Evolutionary conservation across 257 asterid species (phyloP).

Genomic region (Solanum bukasovii): DNA sequence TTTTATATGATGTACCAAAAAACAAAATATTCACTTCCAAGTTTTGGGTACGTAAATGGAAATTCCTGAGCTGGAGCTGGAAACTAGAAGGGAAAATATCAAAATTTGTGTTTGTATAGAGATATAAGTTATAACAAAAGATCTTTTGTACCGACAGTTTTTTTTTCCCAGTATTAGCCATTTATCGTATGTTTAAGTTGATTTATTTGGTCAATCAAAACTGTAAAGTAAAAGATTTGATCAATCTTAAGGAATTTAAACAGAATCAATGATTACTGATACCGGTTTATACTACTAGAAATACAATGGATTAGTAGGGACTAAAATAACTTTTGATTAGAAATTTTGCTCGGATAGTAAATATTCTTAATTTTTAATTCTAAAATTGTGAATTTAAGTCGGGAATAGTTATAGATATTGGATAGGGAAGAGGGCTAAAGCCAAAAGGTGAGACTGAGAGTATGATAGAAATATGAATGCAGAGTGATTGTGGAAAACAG

Average conservation of each 20-base stretch:
- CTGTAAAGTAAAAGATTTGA: not conserved
- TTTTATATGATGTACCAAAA: not conserved
- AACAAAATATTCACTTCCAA: not conserved
- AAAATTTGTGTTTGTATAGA: not conserved
- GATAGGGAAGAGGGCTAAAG: not conserved
- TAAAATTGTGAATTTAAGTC: not conserved
- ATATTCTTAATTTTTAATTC: too few species aligned
- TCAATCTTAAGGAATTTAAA: not conserved
- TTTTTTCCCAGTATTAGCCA: not conserved
- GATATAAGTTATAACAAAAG: not conserved
- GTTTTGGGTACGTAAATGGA: not conserved
- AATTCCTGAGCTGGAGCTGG: not conserved
- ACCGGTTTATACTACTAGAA: not conserved
- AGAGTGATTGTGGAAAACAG: constrained; percentile 33
- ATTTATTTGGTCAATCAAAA: not conserved
- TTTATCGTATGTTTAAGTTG: not conserved
- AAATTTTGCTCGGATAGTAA: too few species aligned
- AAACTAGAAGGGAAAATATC: not conserved
- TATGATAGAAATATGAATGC: not conserved
- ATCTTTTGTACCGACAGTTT: not conserved
- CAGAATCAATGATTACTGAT: not conserved
- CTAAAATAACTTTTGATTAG: not conserved
- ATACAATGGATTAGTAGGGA: not conserved
- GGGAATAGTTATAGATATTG: not conserved
- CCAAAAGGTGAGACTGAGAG: not conserved